These are phyloP conservation scores for Halocafeteria seosinensis DNA, from an alignment of 108 stramenopile genomes.

Conservation along the genomic window DNA sequence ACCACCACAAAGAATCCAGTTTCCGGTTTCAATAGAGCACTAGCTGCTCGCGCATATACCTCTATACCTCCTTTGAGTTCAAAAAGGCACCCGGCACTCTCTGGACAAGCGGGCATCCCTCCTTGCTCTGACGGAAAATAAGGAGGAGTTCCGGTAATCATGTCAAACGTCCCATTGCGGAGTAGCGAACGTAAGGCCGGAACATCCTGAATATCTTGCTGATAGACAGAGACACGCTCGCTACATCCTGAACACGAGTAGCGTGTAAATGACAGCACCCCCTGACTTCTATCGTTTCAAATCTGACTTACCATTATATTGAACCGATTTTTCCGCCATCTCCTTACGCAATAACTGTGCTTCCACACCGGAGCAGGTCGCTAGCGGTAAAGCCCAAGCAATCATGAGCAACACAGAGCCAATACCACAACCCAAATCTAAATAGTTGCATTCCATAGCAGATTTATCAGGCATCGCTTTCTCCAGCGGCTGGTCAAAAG, in stretches of 20 bases:
- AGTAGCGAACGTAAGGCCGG: too few relatives aligned
- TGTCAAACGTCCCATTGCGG: background rate
- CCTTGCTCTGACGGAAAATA: slow-evolving; percentile 9
- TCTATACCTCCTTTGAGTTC: slow-evolving; percentile 15
- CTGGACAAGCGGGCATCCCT: slow-evolving; percentile 1
- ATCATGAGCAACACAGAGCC: slow-evolving; percentile 15
- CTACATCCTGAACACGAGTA: background rate
- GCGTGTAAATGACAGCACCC: background rate
- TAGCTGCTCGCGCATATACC: slow-evolving; percentile 10
- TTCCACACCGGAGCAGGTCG: slow-evolving; percentile 10
- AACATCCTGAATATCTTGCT: too few relatives aligned
- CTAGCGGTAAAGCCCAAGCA: slow-evolving; percentile 2
- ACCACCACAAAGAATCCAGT: background rate
- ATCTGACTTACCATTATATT: background rate
- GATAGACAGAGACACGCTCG: background rate
- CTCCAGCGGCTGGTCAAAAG: too few relatives aligned
- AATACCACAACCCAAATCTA: slow-evolving; percentile 18
- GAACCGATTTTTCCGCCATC: slow-evolving; percentile 6
- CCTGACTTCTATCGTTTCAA: background rate
- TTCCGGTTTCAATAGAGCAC: background rate
- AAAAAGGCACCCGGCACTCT: slow-evolving; percentile 3
- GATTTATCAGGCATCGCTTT: background rate
- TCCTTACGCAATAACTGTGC: slow-evolving; percentile 6
- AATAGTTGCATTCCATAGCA: background rate
- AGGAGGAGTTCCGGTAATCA: slow-evolving; percentile 21